Evolutionary conservation across 176 grass and related monocot species (phyloP).

Genomic region (Oryza glaberrima): DNA sequence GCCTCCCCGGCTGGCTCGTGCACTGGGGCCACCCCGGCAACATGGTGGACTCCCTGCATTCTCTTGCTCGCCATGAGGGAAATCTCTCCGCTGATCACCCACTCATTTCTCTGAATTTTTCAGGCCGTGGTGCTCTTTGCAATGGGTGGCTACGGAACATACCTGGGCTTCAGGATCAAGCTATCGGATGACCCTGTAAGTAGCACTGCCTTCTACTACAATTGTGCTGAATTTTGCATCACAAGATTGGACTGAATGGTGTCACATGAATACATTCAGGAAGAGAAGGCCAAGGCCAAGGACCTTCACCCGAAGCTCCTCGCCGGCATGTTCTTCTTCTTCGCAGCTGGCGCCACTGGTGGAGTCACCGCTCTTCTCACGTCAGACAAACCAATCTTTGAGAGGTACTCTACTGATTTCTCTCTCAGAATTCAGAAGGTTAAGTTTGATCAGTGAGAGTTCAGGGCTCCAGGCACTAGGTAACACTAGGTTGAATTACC

Average conservation of each 20-base stretch:
- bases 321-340: slow-evolving; percentile 98
- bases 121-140: slow-evolving; percentile 94
- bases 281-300: slow-evolving; percentile 93
- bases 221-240: neutral
- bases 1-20: slow-evolving; percentile 83
- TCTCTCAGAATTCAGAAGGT: neutral
- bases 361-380: slow-evolving; percentile 88
- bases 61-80: neutral
- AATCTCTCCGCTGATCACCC: neutral
- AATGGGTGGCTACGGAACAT: slow-evolving; percentile 91
- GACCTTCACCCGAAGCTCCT: slow-evolving; percentile 94
- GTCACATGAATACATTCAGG: slow-evolving; percentile 41
- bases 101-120: slow-evolving; percentile 13
- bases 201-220: neutral
- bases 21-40: slow-evolving; percentile 97
- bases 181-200: slow-evolving; percentile 84
- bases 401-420: slow-evolving; percentile 57
- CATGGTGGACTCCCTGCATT: slow-evolving; percentile 57
- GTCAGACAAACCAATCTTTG: slow-evolving; percentile 84
- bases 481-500: neutral
- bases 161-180: slow-evolving; percentile 88
- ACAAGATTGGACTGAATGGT: neutral
- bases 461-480: neutral
- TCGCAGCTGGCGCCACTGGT: slow-evolving; percentile 77
- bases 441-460: slow-evolving; percentile 10